A percentile compares a stretch with the other conserved stretches of the same genome.
phyloP scores from a whole-genome alignment of 2,329 filamentous ascomycete species.

The Colletotrichum trifolii region DNA sequence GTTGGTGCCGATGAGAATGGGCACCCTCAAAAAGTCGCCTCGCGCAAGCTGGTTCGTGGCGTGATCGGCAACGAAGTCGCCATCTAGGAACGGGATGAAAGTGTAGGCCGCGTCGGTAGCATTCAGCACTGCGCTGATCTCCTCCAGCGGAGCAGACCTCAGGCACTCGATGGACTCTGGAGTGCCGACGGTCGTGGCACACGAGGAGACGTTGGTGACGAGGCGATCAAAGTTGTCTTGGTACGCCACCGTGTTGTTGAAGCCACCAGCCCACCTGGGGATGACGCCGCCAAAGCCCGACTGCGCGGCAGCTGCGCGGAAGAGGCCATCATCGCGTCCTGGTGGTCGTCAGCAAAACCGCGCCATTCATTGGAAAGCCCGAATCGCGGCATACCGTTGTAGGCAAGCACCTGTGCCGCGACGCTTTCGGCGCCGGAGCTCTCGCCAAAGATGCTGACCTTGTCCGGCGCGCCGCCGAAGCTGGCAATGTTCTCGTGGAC shows the following conservation, averaged over 20 bases:
- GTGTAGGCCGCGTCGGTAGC: slow-evolving; percentile 20
- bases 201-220: slow-evolving; percentile 42
- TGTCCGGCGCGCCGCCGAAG: slow-evolving; percentile 56
- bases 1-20: slow-evolving; percentile 50
- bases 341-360: background rate
- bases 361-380: too few species aligned
- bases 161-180: slow-evolving; percentile 43
- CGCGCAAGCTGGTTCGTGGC: slow-evolving; percentile 44
- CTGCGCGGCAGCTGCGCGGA: slow-evolving; percentile 60
- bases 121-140: slow-evolving; percentile 40
- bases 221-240: slow-evolving; percentile 44
- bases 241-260: slow-evolving; percentile 43
- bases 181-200: slow-evolving; percentile 41
- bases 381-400: slow-evolving; percentile 50
- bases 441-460: slow-evolving; percentile 64
- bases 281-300: slow-evolving; percentile 55
- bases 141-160: slow-evolving; percentile 42
- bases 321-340: slow-evolving; percentile 55
- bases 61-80: slow-evolving; percentile 49
- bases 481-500: slow-evolving; percentile 57
- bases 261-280: slow-evolving; percentile 41
- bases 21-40: slow-evolving; percentile 49
- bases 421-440: slow-evolving; percentile 61
- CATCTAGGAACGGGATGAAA: slow-evolving; percentile 46
- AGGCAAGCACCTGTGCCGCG: slow-evolving; percentile 58